phyloP scores from a whole-genome alignment of 495 filamentous ascomycete species.

The Aspergillus incahuasiensis region DNA sequence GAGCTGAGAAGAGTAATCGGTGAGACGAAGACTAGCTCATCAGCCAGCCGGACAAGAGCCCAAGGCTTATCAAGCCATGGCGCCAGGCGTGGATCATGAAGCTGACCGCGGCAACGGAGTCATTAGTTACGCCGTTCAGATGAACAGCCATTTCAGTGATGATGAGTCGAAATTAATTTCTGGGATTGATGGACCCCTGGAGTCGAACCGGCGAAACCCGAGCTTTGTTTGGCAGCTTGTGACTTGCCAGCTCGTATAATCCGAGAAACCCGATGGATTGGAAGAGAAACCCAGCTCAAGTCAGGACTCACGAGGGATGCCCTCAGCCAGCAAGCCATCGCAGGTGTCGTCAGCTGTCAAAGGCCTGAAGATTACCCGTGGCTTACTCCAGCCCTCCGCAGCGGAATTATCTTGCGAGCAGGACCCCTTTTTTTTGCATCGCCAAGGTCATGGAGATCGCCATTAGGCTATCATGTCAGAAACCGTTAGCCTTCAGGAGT shows the following conservation, averaged over 20 bases:
- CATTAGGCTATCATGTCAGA: not conserved
- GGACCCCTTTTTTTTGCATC: not conserved
- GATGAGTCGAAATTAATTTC: not conserved
- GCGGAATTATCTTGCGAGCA: not conserved
- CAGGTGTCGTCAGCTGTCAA: too few species aligned
- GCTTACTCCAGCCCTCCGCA: not conserved
- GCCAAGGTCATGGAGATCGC: not conserved
- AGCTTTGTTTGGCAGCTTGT: not conserved
- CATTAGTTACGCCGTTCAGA: not conserved
- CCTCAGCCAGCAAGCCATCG: not conserved
- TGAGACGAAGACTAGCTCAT: not conserved
- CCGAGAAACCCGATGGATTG: not conserved
- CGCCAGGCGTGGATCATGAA: not conserved
- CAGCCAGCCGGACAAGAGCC: not conserved
- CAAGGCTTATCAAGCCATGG: conserved; percentile 3
- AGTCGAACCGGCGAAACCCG: conserved; percentile 1
- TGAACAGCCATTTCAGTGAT: not conserved
- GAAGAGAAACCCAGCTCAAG: not conserved
- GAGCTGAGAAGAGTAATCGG: not conserved
- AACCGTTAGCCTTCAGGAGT: too few species aligned
- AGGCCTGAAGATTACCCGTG: not conserved
- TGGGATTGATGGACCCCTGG: not conserved
- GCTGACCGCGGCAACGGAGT: not conserved
- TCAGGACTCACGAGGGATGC: not conserved
- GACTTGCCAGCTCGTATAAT: conserved; percentile 2